Conservation (phyloP, 2,329 filamentous ascomycete genomes). For the Beauveria sp. region DNA sequence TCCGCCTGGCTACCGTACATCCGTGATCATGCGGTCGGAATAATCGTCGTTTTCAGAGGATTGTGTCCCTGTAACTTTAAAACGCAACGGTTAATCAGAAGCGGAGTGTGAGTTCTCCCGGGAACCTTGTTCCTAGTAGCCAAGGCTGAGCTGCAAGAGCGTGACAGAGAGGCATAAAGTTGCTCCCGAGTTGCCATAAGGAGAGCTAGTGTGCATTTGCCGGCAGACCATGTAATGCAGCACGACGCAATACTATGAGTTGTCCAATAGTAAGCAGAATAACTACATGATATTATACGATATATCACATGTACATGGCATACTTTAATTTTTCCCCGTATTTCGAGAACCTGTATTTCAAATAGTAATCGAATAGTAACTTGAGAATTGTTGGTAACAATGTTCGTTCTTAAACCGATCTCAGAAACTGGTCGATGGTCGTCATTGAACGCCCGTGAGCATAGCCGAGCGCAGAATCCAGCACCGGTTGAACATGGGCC, state of each 20-base stretch:
- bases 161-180: neutral
- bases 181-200: neutral
- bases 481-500: neutral
- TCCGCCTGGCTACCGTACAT: neutral
- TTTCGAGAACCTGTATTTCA: too few relatives aligned
- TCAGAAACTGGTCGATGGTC: neutral
- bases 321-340: too few relatives aligned
- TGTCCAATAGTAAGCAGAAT: too few relatives aligned
- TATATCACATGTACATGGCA: too few relatives aligned
- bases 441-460: neutral
- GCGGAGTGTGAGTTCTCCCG: neutral
- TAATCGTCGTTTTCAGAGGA: neutral
- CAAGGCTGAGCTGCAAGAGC: neutral
- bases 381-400: neutral
- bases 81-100: too few relatives aligned
- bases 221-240: neutral
- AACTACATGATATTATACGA: too few relatives aligned
- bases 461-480: constrained; percentile 1
- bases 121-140: neutral
- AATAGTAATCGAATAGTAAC: neutral
- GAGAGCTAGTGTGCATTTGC: neutral
- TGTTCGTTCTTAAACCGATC: neutral
- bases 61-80: neutral
- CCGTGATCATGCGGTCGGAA: neutral
- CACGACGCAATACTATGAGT: too few relatives aligned